A percentile compares a stretch with the other conserved stretches of the same genome.
phyloP scores from a whole-genome alignment of 2,329 filamentous ascomycete genomes.

The Neodidymelliopsis sp. region DNA sequence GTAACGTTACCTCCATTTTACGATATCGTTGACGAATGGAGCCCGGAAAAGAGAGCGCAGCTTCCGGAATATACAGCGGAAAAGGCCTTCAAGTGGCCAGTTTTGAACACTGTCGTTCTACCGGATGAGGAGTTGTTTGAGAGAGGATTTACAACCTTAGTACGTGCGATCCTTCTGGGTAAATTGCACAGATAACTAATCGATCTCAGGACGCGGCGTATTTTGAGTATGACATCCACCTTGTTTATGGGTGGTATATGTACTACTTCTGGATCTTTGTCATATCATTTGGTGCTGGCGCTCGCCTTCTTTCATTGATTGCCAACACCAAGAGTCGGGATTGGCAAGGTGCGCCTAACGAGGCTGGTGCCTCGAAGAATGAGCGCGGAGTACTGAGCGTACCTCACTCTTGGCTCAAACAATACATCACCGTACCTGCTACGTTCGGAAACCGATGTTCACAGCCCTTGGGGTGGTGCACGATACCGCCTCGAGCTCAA shows the following conservation, averaged over 20 bases:
- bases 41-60: conserved; percentile 21
- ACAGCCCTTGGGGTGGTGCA: conserved; percentile 53
- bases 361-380: not conserved
- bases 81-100: conserved; percentile 28
- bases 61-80: conserved; percentile 30
- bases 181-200: not conserved
- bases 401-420: conserved; percentile 29
- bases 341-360: conserved; percentile 3
- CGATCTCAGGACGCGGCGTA: conserved; percentile 34
- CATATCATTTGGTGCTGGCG: conserved; percentile 32
- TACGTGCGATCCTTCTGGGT: conserved; percentile 13
- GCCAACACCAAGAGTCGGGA: not conserved
- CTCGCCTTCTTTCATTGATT: conserved; percentile 31
- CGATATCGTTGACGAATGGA: conserved; percentile 34
- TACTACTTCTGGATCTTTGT: conserved; percentile 44
- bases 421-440: conserved; percentile 53
- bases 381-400: conserved; percentile 1
- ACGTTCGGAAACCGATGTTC: conserved; percentile 54
- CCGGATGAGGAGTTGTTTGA: conserved; percentile 33
- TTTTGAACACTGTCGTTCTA: conserved; percentile 28
- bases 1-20: conserved; percentile 35
- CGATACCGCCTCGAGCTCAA: conserved; percentile 59
- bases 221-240: conserved; percentile 40
- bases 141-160: conserved; percentile 40
- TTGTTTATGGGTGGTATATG: conserved; percentile 43